Evolutionary conservation across 73 alveolate species (phyloP), one percentile per base, ranked within the genome.

Genomic region (Blepharisma japonicum): DNA sequence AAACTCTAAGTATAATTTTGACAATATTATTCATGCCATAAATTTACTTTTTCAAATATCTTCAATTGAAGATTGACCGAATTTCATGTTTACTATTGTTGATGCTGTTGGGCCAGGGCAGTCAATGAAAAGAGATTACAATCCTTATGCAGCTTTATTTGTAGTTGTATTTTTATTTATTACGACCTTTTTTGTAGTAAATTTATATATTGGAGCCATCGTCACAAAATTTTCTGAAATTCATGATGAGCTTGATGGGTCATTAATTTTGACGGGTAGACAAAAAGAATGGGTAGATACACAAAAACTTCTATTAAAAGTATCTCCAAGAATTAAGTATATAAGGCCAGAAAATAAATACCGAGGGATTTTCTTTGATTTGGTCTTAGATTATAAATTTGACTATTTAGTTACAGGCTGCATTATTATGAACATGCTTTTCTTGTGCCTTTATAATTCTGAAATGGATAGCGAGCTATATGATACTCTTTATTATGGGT

Each of bases 31-130:
- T 27, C 42, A 42, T 48, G 86, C 95, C 14, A 81, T 90, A 83
- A 18, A 77, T 21, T 68, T 91, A 14, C 85, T 92, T 42, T 92
- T 90, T 71, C 90, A 80, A 42, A 76, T 88, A 6, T 70, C 92
- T 21, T 85, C 95, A 51, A 54, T 85, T 8, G 95, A 88, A 77
- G 70, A 21, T 68, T 88, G 95, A 90, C 95, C 95, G 6, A 71
- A 68, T 71, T 47, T 56, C 20, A 45, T 88, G 83, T 84, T 56
- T 56, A n/a, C 20, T 53, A 11, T 39, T 6, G 53, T 48, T 77
- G 82, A 55, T 55, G 53, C 61, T 6, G 55, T 46, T 21, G n/a
- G 56, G 14, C 81, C 38, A 18, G 81, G 79, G 56, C 56, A 8
- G 8, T 82, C 87, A 8, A 81, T 82, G 53, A 47, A 38, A 49